These are phyloP conservation scores for Mycena amicta DNA, from an alignment of 768 basidiomycete species.

Conservation along the genomic window DNA sequence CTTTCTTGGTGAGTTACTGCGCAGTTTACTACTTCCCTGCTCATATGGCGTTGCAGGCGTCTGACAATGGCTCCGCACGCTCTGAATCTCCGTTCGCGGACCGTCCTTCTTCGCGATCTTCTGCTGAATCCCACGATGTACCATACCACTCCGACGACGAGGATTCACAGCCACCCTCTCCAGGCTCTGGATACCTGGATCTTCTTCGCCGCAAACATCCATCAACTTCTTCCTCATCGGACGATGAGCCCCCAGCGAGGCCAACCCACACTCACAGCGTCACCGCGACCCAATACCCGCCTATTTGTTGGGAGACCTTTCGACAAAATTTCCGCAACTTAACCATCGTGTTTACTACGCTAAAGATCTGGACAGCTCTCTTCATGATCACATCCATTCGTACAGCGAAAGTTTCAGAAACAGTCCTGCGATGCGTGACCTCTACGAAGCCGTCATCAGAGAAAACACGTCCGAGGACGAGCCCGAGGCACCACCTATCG, in stretches of 20 bases:
- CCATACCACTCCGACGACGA: neutral
- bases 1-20: too few relatives aligned
- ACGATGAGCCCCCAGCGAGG: neutral
- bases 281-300: constrained; percentile 16
- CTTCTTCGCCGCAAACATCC: too few relatives aligned
- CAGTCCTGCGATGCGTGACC: constrained; percentile 45
- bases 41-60: too few relatives aligned
- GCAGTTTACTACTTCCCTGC: too few relatives aligned
- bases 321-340: constrained; percentile 37
- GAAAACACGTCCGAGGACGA: constrained; percentile 71
- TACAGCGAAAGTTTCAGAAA: constrained; percentile 43
- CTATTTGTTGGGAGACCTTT: constrained; percentile 41
- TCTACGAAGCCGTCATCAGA: constrained; percentile 68
- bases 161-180: neutral
- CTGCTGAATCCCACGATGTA: neutral
- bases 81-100: neutral
- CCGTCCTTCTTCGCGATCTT: neutral
- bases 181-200: neutral
- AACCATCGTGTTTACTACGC: constrained; percentile 38
- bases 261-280: too few relatives aligned
- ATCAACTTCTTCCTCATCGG: too few relatives aligned
- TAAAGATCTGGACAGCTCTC: constrained; percentile 57
- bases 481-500: constrained; percentile 67
- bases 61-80: neutral
- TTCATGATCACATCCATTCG: constrained; percentile 70